phyloP scores from a whole-genome alignment of 345 rosid genomes.

The Arabidopsis arenosa region DNA sequence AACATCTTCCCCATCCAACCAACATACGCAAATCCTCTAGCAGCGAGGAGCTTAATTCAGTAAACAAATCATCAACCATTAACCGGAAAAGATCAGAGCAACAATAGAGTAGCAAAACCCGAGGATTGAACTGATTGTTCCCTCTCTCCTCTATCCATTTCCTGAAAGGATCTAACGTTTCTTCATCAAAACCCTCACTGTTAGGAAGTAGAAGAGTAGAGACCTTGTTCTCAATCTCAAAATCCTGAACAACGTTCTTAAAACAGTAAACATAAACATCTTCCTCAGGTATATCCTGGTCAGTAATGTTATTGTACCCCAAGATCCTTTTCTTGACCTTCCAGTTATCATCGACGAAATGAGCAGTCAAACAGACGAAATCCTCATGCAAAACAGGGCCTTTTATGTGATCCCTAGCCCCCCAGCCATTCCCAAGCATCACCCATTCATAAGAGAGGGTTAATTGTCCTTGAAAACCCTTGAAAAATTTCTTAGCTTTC shows the following conservation, averaged over 20 bases:
- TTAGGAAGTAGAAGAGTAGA: conserved; percentile 25
- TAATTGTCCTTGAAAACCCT: conserved; percentile 22
- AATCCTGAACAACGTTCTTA: conserved; percentile 15
- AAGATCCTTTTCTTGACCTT: conserved; percentile 27
- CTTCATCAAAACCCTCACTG: conserved; percentile 12
- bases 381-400: conserved; percentile 25
- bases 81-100: conserved; percentile 40
- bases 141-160: conserved; percentile 19
- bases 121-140: conserved; percentile 1
- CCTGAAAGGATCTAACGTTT: conserved; percentile 15
- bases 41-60: background rate
- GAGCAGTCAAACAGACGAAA: conserved; percentile 32
- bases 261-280: background rate
- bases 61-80: conserved; percentile 18
- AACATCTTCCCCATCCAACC: conserved; percentile 29
- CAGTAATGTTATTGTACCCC: background rate
- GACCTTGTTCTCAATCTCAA: conserved; percentile 32
- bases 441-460: conserved; percentile 33
- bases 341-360: conserved; percentile 43
- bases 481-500: conserved; percentile 31
- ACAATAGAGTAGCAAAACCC: conserved; percentile 6
- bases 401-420: background rate
- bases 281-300: background rate
- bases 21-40: conserved; percentile 34
- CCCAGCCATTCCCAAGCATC: background rate